These are phyloP conservation scores for Candida suzukii DNA, from an alignment of 805 yeast species.

Conservation along the genomic window DNA sequence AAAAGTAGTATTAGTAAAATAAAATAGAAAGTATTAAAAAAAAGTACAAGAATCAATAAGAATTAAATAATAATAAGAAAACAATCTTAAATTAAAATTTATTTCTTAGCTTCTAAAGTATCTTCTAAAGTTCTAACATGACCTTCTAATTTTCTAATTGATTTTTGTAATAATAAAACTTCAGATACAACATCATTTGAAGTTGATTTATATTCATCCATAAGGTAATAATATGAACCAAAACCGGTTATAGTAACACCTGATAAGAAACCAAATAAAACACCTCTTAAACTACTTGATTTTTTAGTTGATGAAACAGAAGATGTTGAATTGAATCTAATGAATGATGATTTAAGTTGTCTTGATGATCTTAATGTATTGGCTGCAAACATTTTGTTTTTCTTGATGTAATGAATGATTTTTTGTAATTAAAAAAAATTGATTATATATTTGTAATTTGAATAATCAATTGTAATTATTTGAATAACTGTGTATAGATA, in stretches of 20 bases:
- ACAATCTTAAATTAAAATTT: no score
- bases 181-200: slow-evolving; percentile 71
- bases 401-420: background rate
- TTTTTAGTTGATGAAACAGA: slow-evolving; percentile 11
- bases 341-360: background rate
- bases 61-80: no score
- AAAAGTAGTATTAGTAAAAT: no score
- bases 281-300: slow-evolving; percentile 27
- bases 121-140: slow-evolving; percentile 60
- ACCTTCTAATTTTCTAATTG: slow-evolving; percentile 59
- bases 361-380: slow-evolving; percentile 8
- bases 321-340: slow-evolving; percentile 16
- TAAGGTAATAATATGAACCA: slow-evolving; percentile 68
- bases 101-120: slow-evolving; percentile 19
- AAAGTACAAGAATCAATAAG: no score
- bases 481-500: no score
- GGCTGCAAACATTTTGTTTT: slow-evolving; percentile 12
- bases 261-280: slow-evolving; percentile 67
- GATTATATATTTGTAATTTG: no score
- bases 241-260: slow-evolving; percentile 73
- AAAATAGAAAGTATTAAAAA: no score
- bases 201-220: slow-evolving; percentile 71
- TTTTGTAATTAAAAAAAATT: no score
- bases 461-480: no score
- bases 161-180: slow-evolving; percentile 60